A percentile compares a stretch with the other conserved stretches of the same genome.
Conservation (phyloP, 2,329 filamentous ascomycete species). For the Monosporascus sp. region DNA sequence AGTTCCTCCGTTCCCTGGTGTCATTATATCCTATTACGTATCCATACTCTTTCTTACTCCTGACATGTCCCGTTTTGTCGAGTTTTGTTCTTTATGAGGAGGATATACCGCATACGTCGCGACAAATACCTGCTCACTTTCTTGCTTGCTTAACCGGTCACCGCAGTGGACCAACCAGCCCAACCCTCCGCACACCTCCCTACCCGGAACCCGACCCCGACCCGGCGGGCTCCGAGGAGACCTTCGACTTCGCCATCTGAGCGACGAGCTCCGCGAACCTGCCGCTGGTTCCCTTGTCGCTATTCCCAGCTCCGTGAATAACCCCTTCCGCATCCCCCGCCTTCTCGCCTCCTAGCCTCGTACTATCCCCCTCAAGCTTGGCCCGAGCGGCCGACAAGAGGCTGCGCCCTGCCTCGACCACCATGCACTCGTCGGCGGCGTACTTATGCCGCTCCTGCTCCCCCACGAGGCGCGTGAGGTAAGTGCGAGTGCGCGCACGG, state of each 20-base stretch:
- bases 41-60: too few relatives aligned
- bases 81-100: too few relatives aligned
- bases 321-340: background rate
- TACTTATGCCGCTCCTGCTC: slow-evolving; percentile 36
- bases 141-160: background rate
- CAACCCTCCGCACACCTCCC: slow-evolving; percentile 5
- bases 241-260: slow-evolving; percentile 22
- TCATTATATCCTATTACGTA: too few relatives aligned
- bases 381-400: slow-evolving; percentile 8
- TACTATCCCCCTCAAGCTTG: slow-evolving; percentile 7
- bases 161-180: background rate
- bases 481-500: slow-evolving; percentile 34
- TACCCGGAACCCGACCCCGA: slow-evolving; percentile 6
- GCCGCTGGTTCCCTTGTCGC: slow-evolving; percentile 14
- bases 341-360: slow-evolving; percentile 6
- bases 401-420: slow-evolving; percentile 24
- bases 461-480: slow-evolving; percentile 44
- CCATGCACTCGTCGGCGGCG: slow-evolving; percentile 31
- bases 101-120: too few relatives aligned
- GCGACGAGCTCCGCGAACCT: slow-evolving; percentile 27
- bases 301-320: background rate
- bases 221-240: background rate
- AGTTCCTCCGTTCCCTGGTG: too few relatives aligned
- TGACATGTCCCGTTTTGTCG: too few relatives aligned
- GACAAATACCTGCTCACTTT: too few relatives aligned